A percentile compares a stretch with the other conserved stretches of the same genome.
Evolutionary conservation across 2,329 filamentous ascomycete genomes (phyloP).

Genomic region (Alternaria ventricosa): DNA sequence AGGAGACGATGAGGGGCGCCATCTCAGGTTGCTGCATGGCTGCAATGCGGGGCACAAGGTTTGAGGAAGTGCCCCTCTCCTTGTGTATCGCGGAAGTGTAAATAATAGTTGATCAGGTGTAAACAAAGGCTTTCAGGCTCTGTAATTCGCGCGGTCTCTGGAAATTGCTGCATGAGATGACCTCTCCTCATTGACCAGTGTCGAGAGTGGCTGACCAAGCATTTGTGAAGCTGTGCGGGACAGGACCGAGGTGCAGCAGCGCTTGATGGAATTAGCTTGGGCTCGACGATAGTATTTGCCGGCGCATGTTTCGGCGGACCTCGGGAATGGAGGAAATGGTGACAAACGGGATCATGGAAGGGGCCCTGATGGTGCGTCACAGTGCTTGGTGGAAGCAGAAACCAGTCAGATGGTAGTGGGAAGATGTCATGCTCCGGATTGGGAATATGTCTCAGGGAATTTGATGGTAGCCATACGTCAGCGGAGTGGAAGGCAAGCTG

Average conservation of each 20-base stretch:
- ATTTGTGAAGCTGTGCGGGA: neutral
- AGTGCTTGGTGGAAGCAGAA: constrained; percentile 1
- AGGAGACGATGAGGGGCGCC: constrained; percentile 8
- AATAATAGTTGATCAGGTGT: neutral
- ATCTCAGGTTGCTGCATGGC: constrained; percentile 5
- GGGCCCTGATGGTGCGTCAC: constrained; percentile 3
- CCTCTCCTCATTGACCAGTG: neutral
- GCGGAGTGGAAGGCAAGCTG: neutral
- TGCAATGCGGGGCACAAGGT: constrained; percentile 20
- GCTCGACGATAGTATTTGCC: neutral
- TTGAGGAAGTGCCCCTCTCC: constrained; percentile 14
- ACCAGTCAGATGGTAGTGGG: neutral
- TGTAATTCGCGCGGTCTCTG: neutral
- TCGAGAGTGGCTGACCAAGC: neutral
- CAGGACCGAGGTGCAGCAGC: constrained; percentile 1
- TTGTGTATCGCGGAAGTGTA: neutral
- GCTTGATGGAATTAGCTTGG: constrained; percentile 2
- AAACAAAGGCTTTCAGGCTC: neutral
- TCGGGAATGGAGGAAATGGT: neutral
- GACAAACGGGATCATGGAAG: neutral
- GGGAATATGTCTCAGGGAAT: neutral
- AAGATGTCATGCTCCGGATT: neutral
- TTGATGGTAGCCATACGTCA: neutral
- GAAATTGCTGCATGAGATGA: neutral
- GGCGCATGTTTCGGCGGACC: constrained; percentile 1